Evolutionary conservation across 495 filamentous ascomycete genomes (phyloP), one percentile per base, ranked within the genome.

Genomic region (Aspergillus avenaceus): DNA sequence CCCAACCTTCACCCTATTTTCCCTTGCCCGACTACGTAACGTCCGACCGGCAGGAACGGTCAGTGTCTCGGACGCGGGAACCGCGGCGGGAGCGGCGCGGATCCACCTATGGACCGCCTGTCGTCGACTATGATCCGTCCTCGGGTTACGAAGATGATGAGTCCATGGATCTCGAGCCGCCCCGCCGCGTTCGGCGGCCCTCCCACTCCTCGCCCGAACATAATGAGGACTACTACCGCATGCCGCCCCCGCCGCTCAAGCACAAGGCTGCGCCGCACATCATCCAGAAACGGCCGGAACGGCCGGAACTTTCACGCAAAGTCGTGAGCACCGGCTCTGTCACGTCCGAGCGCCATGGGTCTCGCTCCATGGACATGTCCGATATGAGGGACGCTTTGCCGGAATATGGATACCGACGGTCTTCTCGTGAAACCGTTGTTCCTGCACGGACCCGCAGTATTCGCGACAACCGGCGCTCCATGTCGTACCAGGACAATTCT

Each of bases 211-310:
- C 47, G 8, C 58, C 60, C 34, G 62, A 64, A 8, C 56, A 49
- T 4, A 67, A 69, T n/a, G 75, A 79, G 41, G 73, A 77, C 32
- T 72, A 61, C 41, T 69, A 71, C 41, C 62, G 56, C 27, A 76
- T 77, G 69, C 72, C 69, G 29, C 73, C 72, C 12, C 71, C 66
- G 25, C 68, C 72, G n/a, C 47, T 57, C 16, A 71, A 65, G 49
- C 36, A 56, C 34, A 66, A 51, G 47, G 27, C 60, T 31, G 21
- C 62, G 45, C 59, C 70, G 34, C 57, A 65, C 29, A 64, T 76
- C 29, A 66, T 70, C 45, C 71, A 76, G 45, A 67, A 63, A n/a
- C n/a, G n/a, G n/a, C n/a, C n/a, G 29, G 14, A 38, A 46, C 64
- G 63, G 21, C 64, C 58, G 3, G 63, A 65, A 12, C 57, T 49